Percentiles rank a stretch among this genome's conserved stretches.
These are phyloP conservation scores for Poa annua DNA, from an alignment of 176 grass and related monocot species.

Conservation along the genomic window DNA sequence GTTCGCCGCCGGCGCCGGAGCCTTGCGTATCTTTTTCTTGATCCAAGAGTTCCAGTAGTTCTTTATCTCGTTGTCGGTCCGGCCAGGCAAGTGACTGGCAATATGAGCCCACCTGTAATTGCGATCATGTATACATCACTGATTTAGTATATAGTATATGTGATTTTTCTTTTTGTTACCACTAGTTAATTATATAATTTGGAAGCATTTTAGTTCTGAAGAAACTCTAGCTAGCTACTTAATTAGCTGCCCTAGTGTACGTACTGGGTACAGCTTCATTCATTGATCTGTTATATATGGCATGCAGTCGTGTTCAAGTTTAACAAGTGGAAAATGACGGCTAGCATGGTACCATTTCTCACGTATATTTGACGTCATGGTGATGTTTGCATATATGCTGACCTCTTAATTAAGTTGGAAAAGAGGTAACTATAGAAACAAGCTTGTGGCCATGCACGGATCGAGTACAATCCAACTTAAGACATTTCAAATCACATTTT, in stretches of 20 bases:
- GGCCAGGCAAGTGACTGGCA: conserved; percentile 89
- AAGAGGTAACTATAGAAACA: neutral
- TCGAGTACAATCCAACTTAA: neutral
- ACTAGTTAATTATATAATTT: neutral
- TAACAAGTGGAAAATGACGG: conserved; percentile 48
- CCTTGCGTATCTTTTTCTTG: conserved; percentile 95
- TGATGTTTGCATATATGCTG: conserved; percentile 23
- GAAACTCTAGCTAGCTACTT: conserved; percentile 22
- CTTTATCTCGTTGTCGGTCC: conserved; percentile 99
- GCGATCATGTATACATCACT: conserved; percentile 23
- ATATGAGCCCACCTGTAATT: conserved; percentile 92
- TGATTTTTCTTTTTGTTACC: conserved; percentile 19
- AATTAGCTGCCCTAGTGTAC: neutral
- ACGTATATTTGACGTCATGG: conserved; percentile 28
- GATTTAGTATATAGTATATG: neutral
- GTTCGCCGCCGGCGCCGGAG: conserved; percentile 19
- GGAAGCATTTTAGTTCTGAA: conserved; percentile 48
- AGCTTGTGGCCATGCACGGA: conserved; percentile 29
- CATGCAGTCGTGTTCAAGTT: conserved; percentile 47
- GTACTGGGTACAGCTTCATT: neutral
- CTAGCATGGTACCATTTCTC: conserved; percentile 6
- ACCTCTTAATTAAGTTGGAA: conserved; percentile 5
- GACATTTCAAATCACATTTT: conserved; percentile 39
- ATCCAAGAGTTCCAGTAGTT: conserved; percentile 99
- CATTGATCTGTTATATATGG: conserved; percentile 38